Evolutionary conservation across 805 yeast species (phyloP).

Genomic region (Starmerella gropengiesseri): DNA sequence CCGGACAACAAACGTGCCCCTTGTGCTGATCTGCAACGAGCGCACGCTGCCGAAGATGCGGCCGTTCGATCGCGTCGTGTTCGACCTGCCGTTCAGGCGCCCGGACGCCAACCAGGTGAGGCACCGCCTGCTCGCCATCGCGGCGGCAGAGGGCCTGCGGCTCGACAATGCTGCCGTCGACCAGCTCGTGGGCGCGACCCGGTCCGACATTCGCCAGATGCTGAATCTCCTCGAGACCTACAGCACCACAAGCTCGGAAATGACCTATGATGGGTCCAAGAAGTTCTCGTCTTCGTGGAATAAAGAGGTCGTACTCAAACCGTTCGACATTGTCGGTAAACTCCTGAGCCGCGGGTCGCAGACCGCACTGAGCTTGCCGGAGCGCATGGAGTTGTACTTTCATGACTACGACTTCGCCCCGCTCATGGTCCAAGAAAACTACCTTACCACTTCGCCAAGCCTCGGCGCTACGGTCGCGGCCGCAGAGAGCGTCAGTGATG

Average conservation of each 20-base stretch:
- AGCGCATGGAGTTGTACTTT: constrained; percentile 78
- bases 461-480: constrained; percentile 61
- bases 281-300: constrained; percentile 65
- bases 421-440: constrained; percentile 91
- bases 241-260: constrained; percentile 54
- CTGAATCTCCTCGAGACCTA: constrained; percentile 81
- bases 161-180: constrained; percentile 73
- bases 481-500: constrained; percentile 74
- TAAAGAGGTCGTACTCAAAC: constrained; percentile 80
- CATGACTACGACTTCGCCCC: constrained; percentile 93
- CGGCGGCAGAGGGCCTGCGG: constrained; percentile 70
- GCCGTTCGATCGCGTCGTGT: constrained; percentile 76
- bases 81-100: constrained; percentile 74
- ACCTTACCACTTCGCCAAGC: constrained; percentile 48
- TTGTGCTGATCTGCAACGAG: constrained; percentile 90
- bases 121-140: constrained; percentile 80
- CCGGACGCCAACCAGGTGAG: constrained; percentile 76
- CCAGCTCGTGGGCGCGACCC: constrained; percentile 71
- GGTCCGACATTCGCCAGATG: constrained; percentile 88
- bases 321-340: constrained; percentile 76
- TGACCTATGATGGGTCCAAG: constrained; percentile 54
- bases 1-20: constrained; percentile 73
- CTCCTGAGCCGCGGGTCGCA: constrained; percentile 37
- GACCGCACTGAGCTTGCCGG: constrained; percentile 43
- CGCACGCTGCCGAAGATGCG: constrained; percentile 88